Evolutionary conservation across 2,329 filamentous ascomycete genomes (phyloP).

Genomic region (Claviceps africana): DNA sequence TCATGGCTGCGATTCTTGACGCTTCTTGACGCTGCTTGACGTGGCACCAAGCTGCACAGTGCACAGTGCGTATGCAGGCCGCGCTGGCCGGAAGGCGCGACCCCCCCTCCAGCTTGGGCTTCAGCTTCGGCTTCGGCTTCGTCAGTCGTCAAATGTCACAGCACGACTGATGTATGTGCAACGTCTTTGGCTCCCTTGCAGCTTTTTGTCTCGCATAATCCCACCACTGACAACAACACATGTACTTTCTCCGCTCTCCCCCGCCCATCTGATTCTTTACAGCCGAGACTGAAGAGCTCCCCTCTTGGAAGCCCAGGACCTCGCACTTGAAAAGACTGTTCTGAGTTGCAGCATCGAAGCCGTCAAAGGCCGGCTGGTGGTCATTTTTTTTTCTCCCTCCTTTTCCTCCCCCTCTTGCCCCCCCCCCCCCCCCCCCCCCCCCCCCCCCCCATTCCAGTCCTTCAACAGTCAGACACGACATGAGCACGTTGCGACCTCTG

Average conservation of each 20-base stretch:
- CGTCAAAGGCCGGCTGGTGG: background rate
- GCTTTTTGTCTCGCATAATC: background rate
- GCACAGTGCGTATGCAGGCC: no score
- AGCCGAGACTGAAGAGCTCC: background rate
- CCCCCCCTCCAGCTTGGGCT: no score
- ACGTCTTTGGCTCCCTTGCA: background rate
- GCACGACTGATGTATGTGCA: background rate
- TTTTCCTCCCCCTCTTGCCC: background rate
- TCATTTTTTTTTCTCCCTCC: background rate
- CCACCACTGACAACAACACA: background rate
- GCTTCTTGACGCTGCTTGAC: no score
- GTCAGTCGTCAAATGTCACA: no score
- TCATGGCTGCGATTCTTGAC: background rate
- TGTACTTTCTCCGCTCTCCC: background rate
- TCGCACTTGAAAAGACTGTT: background rate
- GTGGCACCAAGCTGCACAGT: background rate
- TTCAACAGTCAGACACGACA: conserved; percentile 11
- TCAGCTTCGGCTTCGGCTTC: no score
- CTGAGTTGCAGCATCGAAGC: background rate
- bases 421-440: no score
- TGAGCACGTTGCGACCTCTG: conserved; percentile 40
- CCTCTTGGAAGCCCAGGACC: background rate
- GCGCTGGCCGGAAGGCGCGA: no score
- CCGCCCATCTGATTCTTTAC: background rate
- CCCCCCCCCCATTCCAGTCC: no score